Evolutionary conservation across 2,329 filamentous ascomycete genomes (phyloP).

Genomic region (Trichoderma pleuroti): DNA sequence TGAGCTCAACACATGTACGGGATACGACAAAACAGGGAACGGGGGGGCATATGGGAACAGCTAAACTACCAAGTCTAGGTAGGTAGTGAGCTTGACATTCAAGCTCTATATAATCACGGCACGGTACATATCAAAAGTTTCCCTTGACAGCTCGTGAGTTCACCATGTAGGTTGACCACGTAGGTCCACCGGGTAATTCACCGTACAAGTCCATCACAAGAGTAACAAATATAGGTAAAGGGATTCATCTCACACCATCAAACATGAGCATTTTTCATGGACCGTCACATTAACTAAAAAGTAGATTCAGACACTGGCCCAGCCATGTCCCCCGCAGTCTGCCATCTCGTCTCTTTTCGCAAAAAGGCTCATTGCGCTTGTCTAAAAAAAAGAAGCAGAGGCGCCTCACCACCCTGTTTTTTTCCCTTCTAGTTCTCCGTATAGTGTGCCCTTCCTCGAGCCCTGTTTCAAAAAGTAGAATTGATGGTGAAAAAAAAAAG

Average conservation of each 20-base stretch:
- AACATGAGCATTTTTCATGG: neutral
- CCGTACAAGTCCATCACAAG: no score
- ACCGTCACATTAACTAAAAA: constrained; percentile 9
- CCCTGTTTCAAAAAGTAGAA: neutral
- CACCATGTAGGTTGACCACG: neutral
- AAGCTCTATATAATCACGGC: neutral
- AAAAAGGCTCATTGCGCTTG: neutral
- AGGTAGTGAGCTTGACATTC: neutral
- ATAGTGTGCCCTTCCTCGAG: neutral
- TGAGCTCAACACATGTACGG: neutral
- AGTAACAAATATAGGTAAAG: neutral
- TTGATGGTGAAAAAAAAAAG: neutral
- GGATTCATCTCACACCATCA: neutral
- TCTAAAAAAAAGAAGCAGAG: neutral
- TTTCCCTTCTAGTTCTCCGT: neutral
- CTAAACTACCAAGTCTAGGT: neutral
- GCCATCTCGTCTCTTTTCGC: neutral
- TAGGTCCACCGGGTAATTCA: no score
- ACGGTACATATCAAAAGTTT: neutral
- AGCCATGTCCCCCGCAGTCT: neutral
- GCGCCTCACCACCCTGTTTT: neutral
- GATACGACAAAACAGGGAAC: neutral
- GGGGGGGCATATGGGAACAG: neutral
- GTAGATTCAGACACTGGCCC: constrained; percentile 8
- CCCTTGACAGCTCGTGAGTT: no score